Base-by-base conservation (phyloP, 306 rosid genomes). In the Lithocarpus polystachyus region DNA sequence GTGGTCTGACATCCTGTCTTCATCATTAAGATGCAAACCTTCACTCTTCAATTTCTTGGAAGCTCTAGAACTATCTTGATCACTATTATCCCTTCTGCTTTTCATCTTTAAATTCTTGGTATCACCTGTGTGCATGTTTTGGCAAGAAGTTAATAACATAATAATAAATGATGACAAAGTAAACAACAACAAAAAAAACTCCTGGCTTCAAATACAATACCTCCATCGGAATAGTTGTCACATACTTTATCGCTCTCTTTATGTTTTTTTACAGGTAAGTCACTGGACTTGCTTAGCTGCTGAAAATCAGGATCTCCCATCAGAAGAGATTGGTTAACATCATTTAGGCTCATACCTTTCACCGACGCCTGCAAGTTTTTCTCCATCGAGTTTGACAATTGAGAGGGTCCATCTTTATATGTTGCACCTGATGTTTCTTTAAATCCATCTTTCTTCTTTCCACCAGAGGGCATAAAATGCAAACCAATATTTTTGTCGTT, bases 301-400 rank as follows among this genome's bases (percentile, higher is more conserved):
- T 76, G 84, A 86, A 78, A 78, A 86, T 91, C 87, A 57, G 89
- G 81, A 43, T 89, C 96, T 78, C 81, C 86, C 56, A 78, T 79
- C 15, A 73, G 81, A 71, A 97, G 96, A 80, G 94, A 90, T 72
- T 81, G 88, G 88, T 83, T 88, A 76, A 89, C 92, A 83, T 96
- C 99, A 79, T 91, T 92, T 82, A 93, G 87, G 87, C 96, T 96
- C 87, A 86, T 90, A 81, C 93, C 92, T 85, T 90, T 91, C 75
- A 82, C 84, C 3, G 93, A 81, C 18, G 84, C 82, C 70, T 75
- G 89, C 26, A 55, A 23, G 72, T 76, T 88, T 85, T 88, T 91
- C 97, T 92, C 93, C 75, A 56, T 72, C 29, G 92, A 77, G 83
- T 82, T 79, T 64, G 92, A 78, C 55, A 84, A 75, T 72, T 83